Conservation (phyloP, 148 eudicot genomes). For the Silene latifolia region DNA sequence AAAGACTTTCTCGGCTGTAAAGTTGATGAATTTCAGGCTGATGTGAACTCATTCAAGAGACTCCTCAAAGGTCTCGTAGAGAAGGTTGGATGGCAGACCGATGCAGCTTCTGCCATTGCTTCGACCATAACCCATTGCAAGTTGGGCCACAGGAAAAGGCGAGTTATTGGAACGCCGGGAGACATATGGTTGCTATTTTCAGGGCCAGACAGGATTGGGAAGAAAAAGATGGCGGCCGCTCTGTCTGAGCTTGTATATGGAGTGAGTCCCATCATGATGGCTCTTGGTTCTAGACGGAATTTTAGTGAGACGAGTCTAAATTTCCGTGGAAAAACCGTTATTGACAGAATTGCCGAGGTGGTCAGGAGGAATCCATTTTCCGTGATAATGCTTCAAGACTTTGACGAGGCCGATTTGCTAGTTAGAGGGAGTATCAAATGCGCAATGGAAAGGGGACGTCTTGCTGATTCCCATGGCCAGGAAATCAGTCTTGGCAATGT, state of each 20-base stretch:
- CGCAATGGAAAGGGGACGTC: slow-evolving; percentile 82
- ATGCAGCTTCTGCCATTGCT: slow-evolving; percentile 78
- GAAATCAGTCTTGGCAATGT: slow-evolving; percentile 86
- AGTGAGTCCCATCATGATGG: slow-evolving; percentile 41
- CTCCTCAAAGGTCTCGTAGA: slow-evolving; percentile 77
- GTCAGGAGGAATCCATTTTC: slow-evolving; percentile 72
- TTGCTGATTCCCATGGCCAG: slow-evolving; percentile 82
- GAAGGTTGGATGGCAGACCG: slow-evolving; percentile 91
- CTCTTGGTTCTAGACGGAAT: slow-evolving; percentile 63
- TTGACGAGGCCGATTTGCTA: slow-evolving; percentile 70
- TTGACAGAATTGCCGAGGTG: slow-evolving; percentile 75
- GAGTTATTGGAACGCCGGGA: slow-evolving; percentile 57
- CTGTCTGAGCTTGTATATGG: slow-evolving; percentile 65
- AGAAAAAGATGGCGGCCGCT: slow-evolving; percentile 86
- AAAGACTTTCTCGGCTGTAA: too few species aligned
- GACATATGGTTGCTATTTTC: slow-evolving; percentile 78
- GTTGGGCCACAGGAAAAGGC: slow-evolving; percentile 52
- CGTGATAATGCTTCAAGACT: slow-evolving; percentile 77
- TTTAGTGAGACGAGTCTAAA: slow-evolving; percentile 51
- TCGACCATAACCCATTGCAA: slow-evolving; percentile 58
- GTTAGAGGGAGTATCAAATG: slow-evolving; percentile 67
- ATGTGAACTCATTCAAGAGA: slow-evolving; percentile 68
- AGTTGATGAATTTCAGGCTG: slow-evolving; percentile 28
- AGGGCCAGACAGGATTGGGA: slow-evolving; percentile 80
- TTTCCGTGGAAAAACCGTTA: slow-evolving; percentile 72